These are phyloP conservation scores for Coniochaeta sp. DNA, from an alignment of 2,329 filamentous ascomycete genomes.

Conservation along the genomic window DNA sequence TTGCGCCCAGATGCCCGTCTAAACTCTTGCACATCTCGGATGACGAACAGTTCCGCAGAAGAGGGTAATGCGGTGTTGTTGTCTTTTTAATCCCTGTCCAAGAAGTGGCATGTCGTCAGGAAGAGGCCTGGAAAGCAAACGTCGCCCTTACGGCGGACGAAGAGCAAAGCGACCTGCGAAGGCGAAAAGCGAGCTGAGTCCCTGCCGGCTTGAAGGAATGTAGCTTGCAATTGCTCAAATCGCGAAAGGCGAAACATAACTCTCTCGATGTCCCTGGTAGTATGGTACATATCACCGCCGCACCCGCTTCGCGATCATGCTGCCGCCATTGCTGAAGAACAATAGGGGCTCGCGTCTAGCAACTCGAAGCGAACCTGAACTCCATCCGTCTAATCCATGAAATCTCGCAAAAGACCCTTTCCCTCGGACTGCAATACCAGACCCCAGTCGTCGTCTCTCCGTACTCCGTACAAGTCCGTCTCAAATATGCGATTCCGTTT, in stretches of 20 bases:
- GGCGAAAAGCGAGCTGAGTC: no score
- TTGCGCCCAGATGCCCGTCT: no score
- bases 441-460: not conserved
- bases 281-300: not conserved
- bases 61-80: no score
- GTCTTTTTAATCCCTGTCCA: no score
- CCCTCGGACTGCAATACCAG: not conserved
- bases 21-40: no score
- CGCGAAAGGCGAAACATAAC: not conserved
- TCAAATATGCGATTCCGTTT: slow-evolving; percentile 13
- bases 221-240: not conserved
- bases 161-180: no score
- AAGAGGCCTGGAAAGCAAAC: no score
- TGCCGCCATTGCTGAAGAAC: not conserved
- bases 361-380: not conserved
- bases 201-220: no score
- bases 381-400: not conserved
- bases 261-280: not conserved
- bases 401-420: not conserved
- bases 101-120: no score
- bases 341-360: not conserved
- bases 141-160: no score
- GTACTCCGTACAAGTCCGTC: not conserved
- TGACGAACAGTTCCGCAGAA: no score
- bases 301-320: not conserved